These are phyloP conservation scores for Coriaria nepalensis DNA, from an alignment of 306 rosid species.

Conservation along the genomic window DNA sequence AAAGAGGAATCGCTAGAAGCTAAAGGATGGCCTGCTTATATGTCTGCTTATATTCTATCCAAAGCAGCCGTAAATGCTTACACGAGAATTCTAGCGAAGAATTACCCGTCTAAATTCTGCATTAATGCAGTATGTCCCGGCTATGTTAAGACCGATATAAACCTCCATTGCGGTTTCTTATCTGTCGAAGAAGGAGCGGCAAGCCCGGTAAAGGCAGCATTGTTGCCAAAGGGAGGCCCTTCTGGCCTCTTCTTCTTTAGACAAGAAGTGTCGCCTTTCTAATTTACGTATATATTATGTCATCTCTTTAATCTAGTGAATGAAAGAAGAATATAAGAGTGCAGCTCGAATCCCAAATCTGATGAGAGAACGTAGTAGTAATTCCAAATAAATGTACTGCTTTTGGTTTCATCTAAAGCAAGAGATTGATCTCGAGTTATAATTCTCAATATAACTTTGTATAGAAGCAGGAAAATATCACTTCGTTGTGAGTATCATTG, in stretches of 20 bases:
- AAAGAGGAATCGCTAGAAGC: slow-evolving; percentile 2
- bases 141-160: slow-evolving; percentile 4
- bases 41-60: slow-evolving; percentile 4
- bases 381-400: no score
- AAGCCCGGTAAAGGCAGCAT: neutral
- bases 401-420: no score
- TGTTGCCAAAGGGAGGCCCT: neutral
- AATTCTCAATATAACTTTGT: no score
- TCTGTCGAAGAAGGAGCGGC: slow-evolving; percentile 5
- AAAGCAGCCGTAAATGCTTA: slow-evolving; percentile 13
- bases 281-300: no score
- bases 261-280: no score
- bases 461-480: no score
- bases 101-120: neutral
- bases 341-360: no score
- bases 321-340: no score
- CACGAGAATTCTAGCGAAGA: slow-evolving; percentile 14
- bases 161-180: neutral
- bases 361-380: no score
- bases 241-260: slow-evolving; percentile 1
- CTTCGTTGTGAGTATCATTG: no score
- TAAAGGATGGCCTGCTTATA: neutral
- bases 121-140: slow-evolving; percentile 9
- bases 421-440: no score
- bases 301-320: no score